phyloP scores from a whole-genome alignment of 2,329 filamentous ascomycete genomes.

The Akanthomyces uredinophilus region DNA sequence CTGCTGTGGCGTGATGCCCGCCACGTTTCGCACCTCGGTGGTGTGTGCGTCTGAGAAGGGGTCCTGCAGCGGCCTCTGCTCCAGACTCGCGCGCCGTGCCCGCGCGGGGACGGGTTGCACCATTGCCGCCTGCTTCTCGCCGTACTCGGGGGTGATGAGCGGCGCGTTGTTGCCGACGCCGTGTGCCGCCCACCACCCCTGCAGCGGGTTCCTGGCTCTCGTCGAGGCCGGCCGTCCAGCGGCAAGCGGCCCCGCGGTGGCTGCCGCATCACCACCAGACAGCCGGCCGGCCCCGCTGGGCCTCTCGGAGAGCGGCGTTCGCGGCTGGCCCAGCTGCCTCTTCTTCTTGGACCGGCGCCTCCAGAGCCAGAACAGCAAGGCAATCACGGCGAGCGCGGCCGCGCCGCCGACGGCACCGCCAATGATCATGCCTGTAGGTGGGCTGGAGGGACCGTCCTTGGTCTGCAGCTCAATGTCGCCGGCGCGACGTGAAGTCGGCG shows the following conservation, averaged over 20 bases:
- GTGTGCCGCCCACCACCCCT: conserved; percentile 5
- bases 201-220: background rate
- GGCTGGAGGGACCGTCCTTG: conserved; percentile 4
- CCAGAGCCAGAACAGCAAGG: conserved; percentile 47
- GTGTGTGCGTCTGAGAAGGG: conserved; percentile 47
- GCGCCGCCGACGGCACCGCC: conserved; percentile 48
- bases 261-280: background rate
- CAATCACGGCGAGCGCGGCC: conserved; percentile 36
- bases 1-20: background rate
- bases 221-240: conserved; percentile 3
- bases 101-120: background rate
- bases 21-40: conserved; percentile 25
- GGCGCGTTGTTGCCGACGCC: background rate
- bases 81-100: background rate
- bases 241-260: conserved; percentile 1
- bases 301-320: background rate
- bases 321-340: conserved; percentile 25
- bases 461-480: background rate
- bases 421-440: conserved; percentile 36
- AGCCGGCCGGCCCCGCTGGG: too few species aligned
- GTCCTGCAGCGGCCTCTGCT: conserved; percentile 27
- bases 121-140: background rate
- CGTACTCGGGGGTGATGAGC: background rate
- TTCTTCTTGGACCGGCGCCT: conserved; percentile 36
- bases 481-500: background rate